Evolutionary conservation across 2,329 filamentous ascomycete genomes (phyloP), one percentile per base, ranked within the genome.

Genomic region (Colletotrichum viniferum): DNA sequence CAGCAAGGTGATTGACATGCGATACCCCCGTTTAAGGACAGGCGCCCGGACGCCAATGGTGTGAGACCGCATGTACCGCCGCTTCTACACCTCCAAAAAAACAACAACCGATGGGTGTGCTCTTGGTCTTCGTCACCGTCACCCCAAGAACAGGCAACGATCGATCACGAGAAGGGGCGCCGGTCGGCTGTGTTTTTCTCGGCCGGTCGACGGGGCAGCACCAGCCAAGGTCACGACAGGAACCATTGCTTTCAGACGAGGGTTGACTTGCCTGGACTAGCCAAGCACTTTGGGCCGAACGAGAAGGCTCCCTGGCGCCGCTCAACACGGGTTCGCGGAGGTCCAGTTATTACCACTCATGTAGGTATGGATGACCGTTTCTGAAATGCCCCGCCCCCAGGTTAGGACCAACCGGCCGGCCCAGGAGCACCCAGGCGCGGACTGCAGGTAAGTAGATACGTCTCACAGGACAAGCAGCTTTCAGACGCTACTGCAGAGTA

Each of bases 41-140:
- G 7, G 26, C 48, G 52, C 43, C 68, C 67, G 38, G 69, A 26
- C 32, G 32, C 69, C 32, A 30, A 43, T 67, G 73, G 73, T 63
- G 69, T 72, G 69, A 68, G 62, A 67, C 26, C 9, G 43, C 43
- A 73, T 72, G 56, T 67, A 32, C 43, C 32, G 26, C 34, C 16
- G 26, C n/a, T 30, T 67, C 24, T 28, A 63, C 26, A 61, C 56
- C 58, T 30, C 55, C 62, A 66, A n/a, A 26, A 34, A 55, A 34
- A 55, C n/a, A n/a, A n/a, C n/a, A 48, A 36, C 14, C 73, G 55
- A 43, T 34, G 43, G 28, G 58, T 52, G 68, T 43, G 28, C 52
- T 75, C 73, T 76, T 74, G 66, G 65, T 66, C 70, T 48, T 76
- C 76, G 76, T 77, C 76, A 77, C 71, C 74, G 66, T 67, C 67